Percentiles rank a stretch among this genome's conserved stretches.
Conservation (phyloP, 2,329 filamentous ascomycete species). For the Aspergillus japonicus region DNA sequence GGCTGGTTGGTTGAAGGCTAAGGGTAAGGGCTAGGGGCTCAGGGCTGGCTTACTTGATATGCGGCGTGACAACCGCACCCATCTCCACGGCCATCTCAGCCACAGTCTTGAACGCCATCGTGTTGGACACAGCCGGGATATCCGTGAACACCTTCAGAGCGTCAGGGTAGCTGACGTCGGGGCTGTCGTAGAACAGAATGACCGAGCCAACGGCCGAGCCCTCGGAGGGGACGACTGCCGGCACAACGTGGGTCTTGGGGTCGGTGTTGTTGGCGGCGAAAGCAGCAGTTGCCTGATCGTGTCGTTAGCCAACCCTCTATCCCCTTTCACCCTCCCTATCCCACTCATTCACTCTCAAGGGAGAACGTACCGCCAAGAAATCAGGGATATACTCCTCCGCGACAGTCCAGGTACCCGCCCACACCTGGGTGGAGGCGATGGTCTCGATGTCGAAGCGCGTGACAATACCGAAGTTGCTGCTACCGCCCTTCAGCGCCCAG, state of each 20-base stretch:
- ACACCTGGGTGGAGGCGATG: slow-evolving; percentile 30
- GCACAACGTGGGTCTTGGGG: slow-evolving; percentile 31
- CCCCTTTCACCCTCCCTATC: too few relatives aligned
- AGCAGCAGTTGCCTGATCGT: slow-evolving; percentile 24
- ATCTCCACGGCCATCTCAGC: slow-evolving; percentile 34
- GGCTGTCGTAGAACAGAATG: slow-evolving; percentile 41
- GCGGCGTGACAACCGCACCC: slow-evolving; percentile 32
- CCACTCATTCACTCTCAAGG: too few relatives aligned
- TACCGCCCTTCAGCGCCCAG: slow-evolving; percentile 45
- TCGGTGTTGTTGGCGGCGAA: slow-evolving; percentile 31
- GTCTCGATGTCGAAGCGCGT: slow-evolving; percentile 42
- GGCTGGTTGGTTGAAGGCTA: too few relatives aligned
- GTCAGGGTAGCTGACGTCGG: slow-evolving; percentile 29
- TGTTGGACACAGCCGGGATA: slow-evolving; percentile 35
- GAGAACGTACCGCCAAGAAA: slow-evolving; percentile 23
- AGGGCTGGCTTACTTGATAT: slow-evolving; percentile 27
- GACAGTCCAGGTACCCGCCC: slow-evolving; percentile 33
- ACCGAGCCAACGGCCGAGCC: slow-evolving; percentile 32
- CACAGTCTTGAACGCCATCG: slow-evolving; percentile 37
- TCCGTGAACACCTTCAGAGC: slow-evolving; percentile 38
- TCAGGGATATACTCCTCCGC: slow-evolving; percentile 24
- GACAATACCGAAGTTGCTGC: slow-evolving; percentile 45
- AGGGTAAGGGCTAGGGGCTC: too few relatives aligned
- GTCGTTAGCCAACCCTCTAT: too few relatives aligned
- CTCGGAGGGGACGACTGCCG: slow-evolving; percentile 26